Conservation (phyloP, 345 rosid genomes). For the Citrus unshiu region DNA sequence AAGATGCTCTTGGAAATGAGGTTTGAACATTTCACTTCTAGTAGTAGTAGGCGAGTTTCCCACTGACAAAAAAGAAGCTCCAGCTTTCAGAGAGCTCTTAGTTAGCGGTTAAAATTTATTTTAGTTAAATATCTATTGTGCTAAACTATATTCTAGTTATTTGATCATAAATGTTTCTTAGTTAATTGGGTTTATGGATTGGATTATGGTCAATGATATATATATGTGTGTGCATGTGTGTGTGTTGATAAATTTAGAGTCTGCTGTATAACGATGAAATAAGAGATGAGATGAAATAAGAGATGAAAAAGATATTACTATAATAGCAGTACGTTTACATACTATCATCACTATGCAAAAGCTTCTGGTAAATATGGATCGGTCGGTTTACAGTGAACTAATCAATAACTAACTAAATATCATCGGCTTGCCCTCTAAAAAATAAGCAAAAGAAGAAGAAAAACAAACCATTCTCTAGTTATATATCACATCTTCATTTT, state of each 20-base stretch:
- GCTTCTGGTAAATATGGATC: background rate
- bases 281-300: background rate
- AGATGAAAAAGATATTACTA: background rate
- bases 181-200: background rate
- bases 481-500: background rate
- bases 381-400: background rate
- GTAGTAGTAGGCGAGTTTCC: slow-evolving; percentile 5
- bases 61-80: background rate
- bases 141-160: background rate
- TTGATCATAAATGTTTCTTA: background rate
- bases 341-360: background rate
- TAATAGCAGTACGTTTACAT: background rate
- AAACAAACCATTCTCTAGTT: background rate
- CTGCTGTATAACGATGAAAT: background rate
- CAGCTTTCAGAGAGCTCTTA: slow-evolving; percentile 1
- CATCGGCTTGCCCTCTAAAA: background rate
- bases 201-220: background rate
- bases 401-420: background rate
- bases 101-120: background rate
- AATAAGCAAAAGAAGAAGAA: too few species aligned
- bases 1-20: slow-evolving; percentile 41
- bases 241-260: background rate
- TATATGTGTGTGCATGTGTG: too few species aligned
- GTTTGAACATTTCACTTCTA: slow-evolving; percentile 10
- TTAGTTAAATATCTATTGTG: background rate